Conservation (phyloP, 208 protist species). For the Endotrypanum monterogeii region DNA sequence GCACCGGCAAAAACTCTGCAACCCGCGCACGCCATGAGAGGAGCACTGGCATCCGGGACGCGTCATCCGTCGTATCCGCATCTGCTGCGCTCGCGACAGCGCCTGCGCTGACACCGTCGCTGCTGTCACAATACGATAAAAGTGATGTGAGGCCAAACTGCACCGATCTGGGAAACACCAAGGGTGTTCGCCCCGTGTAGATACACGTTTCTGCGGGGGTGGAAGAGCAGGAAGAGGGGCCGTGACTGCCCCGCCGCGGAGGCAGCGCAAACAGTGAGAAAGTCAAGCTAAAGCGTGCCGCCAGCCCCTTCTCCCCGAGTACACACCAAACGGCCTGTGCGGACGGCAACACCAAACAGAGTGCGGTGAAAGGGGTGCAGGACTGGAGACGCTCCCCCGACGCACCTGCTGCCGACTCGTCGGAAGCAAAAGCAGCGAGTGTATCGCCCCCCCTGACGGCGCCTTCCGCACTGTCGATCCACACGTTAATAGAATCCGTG, state of each 20-base stretch:
- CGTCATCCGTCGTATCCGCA: neutral
- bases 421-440: neutral
- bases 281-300: conserved; percentile 9
- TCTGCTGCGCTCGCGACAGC: neutral
- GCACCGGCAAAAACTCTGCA: conserved; percentile 5
- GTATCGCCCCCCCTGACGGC: neutral
- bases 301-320: conserved; percentile 16
- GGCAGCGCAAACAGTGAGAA: conserved; percentile 11
- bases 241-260: neutral
- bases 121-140: neutral
- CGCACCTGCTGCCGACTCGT: neutral
- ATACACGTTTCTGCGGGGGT: conserved; percentile 15
- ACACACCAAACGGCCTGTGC: conserved; percentile 13
- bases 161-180: conserved; percentile 8
- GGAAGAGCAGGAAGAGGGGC: too few relatives aligned
- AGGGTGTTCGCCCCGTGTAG: conserved; percentile 8
- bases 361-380: neutral
- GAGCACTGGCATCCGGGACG: neutral
- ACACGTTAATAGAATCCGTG: neutral
- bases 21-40: conserved; percentile 26
- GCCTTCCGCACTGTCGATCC: conserved; percentile 16
- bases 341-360: conserved; percentile 26
- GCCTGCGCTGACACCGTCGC: neutral
- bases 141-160: conserved; percentile 12
- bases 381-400: neutral